phyloP scores from a whole-genome alignment of 306 rosid species.

The Quercus rubra region DNA sequence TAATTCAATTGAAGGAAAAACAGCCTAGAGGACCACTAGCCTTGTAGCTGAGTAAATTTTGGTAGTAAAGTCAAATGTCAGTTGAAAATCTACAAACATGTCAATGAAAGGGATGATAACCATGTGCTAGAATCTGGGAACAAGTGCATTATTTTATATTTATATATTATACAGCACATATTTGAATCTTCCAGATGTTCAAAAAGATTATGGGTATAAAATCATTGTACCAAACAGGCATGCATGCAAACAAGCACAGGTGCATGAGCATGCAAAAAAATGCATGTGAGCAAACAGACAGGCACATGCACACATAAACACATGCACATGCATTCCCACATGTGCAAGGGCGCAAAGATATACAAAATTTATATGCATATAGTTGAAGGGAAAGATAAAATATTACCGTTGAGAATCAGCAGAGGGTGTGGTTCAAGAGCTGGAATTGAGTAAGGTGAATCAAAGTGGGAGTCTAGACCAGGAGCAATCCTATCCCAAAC shows the following conservation, averaged over 20 bases:
- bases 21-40: neutral
- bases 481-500: conserved; percentile 97
- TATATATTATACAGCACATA: neutral
- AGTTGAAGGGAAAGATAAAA: conserved; percentile 3
- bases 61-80: neutral
- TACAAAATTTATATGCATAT: neutral
- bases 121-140: conserved; percentile 6
- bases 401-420: conserved; percentile 69
- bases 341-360: no score
- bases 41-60: neutral
- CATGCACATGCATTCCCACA: no score
- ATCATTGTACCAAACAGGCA: neutral
- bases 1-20: conserved; percentile 2
- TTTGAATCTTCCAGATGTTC: neutral
- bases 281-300: neutral
- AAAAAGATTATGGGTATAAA: neutral
- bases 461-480: conserved; percentile 75
- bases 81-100: conserved; percentile 9
- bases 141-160: neutral
- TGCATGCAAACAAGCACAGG: neutral
- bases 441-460: conserved; percentile 64
- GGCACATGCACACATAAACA: neutral
- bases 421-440: conserved; percentile 78
- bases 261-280: neutral
- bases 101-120: neutral